phyloP scores from a whole-genome alignment of 2,329 filamentous ascomycete genomes.

The Epichloe gansuensis region DNA sequence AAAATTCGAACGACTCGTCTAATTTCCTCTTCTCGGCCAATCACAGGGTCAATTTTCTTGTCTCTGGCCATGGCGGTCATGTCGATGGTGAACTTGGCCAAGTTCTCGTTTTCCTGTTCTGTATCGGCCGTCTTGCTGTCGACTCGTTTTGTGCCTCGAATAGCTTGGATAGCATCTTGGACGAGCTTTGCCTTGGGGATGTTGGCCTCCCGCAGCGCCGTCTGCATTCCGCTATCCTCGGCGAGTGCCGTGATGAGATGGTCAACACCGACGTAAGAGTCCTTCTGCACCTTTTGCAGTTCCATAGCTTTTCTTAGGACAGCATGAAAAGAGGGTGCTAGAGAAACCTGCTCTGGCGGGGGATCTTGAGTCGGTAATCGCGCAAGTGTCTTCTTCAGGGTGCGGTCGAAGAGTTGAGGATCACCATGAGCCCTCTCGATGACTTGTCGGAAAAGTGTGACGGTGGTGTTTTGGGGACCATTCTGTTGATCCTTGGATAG shows the following conservation, averaged over 20 bases:
- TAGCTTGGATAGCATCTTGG: constrained; percentile 79
- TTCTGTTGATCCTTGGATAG: constrained; percentile 77
- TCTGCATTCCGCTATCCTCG: constrained; percentile 65
- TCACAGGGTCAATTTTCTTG: constrained; percentile 95
- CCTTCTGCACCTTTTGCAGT: constrained; percentile 93
- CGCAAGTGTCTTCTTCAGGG: constrained; percentile 83
- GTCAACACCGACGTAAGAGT: constrained; percentile 87
- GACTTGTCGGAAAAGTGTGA: constrained; percentile 87
- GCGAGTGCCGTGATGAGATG: constrained; percentile 79
- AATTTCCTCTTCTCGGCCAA: constrained; percentile 93
- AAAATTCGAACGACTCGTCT: constrained; percentile 82
- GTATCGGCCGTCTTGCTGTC: constrained; percentile 93
- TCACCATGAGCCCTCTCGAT: constrained; percentile 90
- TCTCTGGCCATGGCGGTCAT: constrained; percentile 95
- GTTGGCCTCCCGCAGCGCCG: constrained; percentile 69
- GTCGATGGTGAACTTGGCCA: constrained; percentile 97
- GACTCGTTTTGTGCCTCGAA: constrained; percentile 83
- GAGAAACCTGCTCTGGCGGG: constrained; percentile 74
- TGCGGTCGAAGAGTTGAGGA: constrained; percentile 72
- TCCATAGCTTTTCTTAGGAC: constrained; percentile 77
- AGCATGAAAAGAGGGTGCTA: constrained; percentile 70
- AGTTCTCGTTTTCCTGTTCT: constrained; percentile 84
- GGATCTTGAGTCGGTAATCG: constrained; percentile 89
- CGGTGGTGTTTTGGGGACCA: constrained; percentile 44
- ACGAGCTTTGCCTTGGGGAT: constrained; percentile 84